A percentile compares a stretch with the other conserved stretches of the same genome.
phyloP scores from a whole-genome alignment of 2,329 filamentous ascomycete species.

The Pseudogymnoascus sp. region DNA sequence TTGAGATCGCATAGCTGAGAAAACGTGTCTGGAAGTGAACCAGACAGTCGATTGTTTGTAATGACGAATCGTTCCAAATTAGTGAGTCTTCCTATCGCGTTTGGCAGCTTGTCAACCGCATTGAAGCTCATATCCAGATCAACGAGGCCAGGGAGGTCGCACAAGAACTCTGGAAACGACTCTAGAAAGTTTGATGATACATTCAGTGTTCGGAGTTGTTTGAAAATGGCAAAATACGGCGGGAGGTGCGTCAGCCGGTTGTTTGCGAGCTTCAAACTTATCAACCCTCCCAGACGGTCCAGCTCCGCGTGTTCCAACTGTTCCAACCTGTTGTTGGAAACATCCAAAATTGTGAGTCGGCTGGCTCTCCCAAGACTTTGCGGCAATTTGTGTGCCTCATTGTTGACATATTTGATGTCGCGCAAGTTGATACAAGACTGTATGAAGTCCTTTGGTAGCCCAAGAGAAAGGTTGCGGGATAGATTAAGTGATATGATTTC shows the following conservation, averaged over 20 bases:
- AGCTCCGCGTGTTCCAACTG: conserved; percentile 80
- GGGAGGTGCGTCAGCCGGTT: conserved; percentile 79
- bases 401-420: conserved; percentile 93
- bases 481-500: conserved; percentile 95
- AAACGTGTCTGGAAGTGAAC: conserved; percentile 67
- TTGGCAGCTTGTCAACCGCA: conserved; percentile 69
- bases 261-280: conserved; percentile 90
- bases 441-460: conserved; percentile 93
- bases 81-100: conserved; percentile 67
- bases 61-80: conserved; percentile 86
- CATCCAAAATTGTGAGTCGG: conserved; percentile 79
- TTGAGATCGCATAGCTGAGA: conserved; percentile 64
- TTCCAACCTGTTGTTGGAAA: conserved; percentile 90
- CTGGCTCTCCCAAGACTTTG: conserved; percentile 74
- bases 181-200: conserved; percentile 89
- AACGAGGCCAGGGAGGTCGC: conserved; percentile 72
- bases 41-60: conserved; percentile 84
- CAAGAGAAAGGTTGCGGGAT: conserved; percentile 83
- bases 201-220: conserved; percentile 73
- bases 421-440: conserved; percentile 84
- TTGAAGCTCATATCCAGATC: conserved; percentile 98
- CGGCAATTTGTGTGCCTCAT: conserved; percentile 82
- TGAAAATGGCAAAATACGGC: conserved; percentile 74
- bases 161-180: conserved; percentile 78
- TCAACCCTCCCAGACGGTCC: conserved; percentile 63